Base-by-base conservation (phyloP, 2,329 filamentous ascomycete genomes). In the Colletotrichum brevisporum region DNA sequence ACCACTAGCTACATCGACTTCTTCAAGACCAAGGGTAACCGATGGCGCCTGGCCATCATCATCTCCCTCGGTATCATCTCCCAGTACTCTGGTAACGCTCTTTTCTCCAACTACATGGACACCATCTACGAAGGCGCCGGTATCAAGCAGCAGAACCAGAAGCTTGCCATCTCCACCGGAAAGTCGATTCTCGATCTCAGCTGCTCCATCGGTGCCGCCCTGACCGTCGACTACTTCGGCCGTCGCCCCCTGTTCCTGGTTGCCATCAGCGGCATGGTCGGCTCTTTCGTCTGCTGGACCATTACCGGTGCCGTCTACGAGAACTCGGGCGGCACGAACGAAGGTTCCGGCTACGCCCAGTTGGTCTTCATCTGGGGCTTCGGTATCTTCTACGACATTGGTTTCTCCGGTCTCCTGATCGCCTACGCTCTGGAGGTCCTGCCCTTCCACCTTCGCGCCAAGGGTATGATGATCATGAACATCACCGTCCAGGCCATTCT, bases 61-160 rank as follows among this genome's bases (percentile, higher is more conserved):
- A 77, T 91, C 50, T 90, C 88, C 0, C 83, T 92, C 18, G 90
- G 89, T 74, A 79, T 92, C 73, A 90, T 92, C 75, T 91, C 89
- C 2, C 90, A 92, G 78, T 92, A 90, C 80, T 89, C 86, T 60
- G 90, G 90, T 52, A 92, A 92, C 75, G 89, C 88, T 18, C 80
- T 92, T 2, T 88, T 92, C 75, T 89, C 85, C 71, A 91, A 92
- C 79, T 92, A 92, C 77, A 88, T 90, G 74, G 87, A 89, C 68
- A 82, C 85, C 65, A 85, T 92, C 71, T 91, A 91, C 78, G 80
- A 84, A 48, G 86, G 85, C 56, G 89, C 89, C 57, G 90, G 89
- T 52, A 90, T 92, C 74, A 86, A 74, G 1, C 80, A 84, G 53
- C 82, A 88, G 75, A 84, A 85, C 74, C 83, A 85, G 78, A 89